Evolutionary conservation across 495 filamentous ascomycete species (phyloP).

Genomic region (Aspergillus bertholletiae): DNA sequence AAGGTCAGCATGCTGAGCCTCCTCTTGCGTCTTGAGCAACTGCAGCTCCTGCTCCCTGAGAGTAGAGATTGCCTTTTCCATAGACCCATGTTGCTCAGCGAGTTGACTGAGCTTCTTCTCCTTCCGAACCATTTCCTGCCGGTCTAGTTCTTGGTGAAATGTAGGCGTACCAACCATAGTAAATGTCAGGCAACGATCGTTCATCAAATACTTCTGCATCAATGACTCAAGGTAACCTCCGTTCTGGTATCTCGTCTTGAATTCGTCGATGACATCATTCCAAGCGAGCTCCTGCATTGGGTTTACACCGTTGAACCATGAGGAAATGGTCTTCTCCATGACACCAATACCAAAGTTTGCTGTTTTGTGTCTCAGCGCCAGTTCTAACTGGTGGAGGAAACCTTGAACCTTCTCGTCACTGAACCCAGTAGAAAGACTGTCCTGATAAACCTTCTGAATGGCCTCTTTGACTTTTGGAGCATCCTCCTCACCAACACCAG

Average conservation of each 20-base stretch:
- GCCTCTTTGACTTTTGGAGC: constrained; percentile 71
- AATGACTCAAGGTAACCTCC: constrained; percentile 79
- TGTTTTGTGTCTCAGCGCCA: constrained; percentile 89
- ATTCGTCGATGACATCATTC: constrained; percentile 80
- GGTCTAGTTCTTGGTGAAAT: constrained; percentile 67
- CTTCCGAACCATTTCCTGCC: constrained; percentile 73
- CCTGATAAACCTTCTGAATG: constrained; percentile 63
- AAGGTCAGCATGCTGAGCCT: constrained; percentile 75
- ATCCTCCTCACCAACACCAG: constrained; percentile 75
- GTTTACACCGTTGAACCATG: constrained; percentile 93
- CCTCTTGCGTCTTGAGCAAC: constrained; percentile 75
- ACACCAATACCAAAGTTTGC: constrained; percentile 89
- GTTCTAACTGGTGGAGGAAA: constrained; percentile 87
- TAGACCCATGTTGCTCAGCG: constrained; percentile 62
- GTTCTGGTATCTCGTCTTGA: constrained; percentile 67
- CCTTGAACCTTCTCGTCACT: constrained; percentile 87
- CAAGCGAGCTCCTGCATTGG: constrained; percentile 87
- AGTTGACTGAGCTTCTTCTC: constrained; percentile 65
- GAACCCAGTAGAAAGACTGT: constrained; percentile 70
- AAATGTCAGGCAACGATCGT: constrained; percentile 82
- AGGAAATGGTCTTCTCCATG: constrained; percentile 79
- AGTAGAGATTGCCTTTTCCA: constrained; percentile 62
- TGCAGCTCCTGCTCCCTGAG: constrained; percentile 75
- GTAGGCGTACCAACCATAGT: constrained; percentile 84
- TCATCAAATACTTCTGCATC: constrained; percentile 85